Conservation (phyloP, 116 monocot species). For the Zostera marina region DNA sequence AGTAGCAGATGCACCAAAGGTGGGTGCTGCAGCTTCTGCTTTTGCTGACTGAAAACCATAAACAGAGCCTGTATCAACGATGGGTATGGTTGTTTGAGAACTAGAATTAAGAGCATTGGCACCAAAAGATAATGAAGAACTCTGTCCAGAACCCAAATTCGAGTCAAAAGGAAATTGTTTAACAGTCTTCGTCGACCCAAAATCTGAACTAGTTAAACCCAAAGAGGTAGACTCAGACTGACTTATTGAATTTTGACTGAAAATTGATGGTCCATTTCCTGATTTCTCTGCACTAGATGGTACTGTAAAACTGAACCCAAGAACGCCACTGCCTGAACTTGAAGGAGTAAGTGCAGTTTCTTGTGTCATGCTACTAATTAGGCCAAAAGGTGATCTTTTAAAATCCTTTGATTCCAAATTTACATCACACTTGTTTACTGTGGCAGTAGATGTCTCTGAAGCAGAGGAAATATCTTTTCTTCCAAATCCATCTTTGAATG, state of each 20-base stretch:
- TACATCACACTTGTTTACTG: slow-evolving; percentile 8
- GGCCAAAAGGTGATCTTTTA: slow-evolving; percentile 17
- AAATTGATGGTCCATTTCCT: slow-evolving; percentile 17
- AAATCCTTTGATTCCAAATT: slow-evolving; percentile 13
- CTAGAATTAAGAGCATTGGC: slow-evolving; percentile 6
- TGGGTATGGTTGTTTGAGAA: slow-evolving; percentile 12
- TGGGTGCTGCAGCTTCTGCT: no score
- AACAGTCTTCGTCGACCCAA: slow-evolving; percentile 14
- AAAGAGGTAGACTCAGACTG: slow-evolving; percentile 19
- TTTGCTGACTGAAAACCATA: no score
- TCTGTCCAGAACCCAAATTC: slow-evolving; percentile 4
- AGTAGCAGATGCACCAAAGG: no score
- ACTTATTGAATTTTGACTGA: slow-evolving; percentile 17
- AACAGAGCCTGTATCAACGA: no score
- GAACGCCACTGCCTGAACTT: slow-evolving; percentile 7
- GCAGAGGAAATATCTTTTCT: slow-evolving; percentile 2
- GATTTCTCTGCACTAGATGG: slow-evolving; percentile 5
- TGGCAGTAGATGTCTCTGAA: neutral
- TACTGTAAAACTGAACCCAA: slow-evolving; percentile 14
- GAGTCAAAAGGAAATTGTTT: slow-evolving; percentile 12
- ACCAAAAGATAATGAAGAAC: no score
- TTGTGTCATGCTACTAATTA: slow-evolving; percentile 6
- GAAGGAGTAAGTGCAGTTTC: slow-evolving; percentile 10
- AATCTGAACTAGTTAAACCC: slow-evolving; percentile 21
- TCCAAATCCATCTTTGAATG: slow-evolving; percentile 15